A percentile compares a stretch with the other conserved stretches of the same genome.
These are phyloP conservation scores for Ascosphaera acerosa DNA, from an alignment of 2,329 filamentous ascomycete genomes.

Conservation along the genomic window DNA sequence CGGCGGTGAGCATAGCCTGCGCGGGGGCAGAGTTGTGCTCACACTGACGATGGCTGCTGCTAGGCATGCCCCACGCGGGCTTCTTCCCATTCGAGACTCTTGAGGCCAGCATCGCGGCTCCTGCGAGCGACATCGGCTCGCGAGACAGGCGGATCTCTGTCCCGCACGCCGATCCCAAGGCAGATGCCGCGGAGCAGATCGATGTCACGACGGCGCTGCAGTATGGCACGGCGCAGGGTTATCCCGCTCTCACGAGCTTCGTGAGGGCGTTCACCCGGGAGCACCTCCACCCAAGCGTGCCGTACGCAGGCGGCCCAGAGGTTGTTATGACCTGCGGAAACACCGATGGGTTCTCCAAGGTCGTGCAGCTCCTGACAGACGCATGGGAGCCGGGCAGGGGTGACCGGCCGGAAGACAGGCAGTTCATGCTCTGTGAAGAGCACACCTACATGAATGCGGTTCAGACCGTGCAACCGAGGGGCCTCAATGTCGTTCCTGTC, in stretches of 20 bases:
- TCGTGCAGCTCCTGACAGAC: constrained; percentile 48
- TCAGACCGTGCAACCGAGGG: constrained; percentile 37
- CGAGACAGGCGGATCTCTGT: constrained; percentile 32
- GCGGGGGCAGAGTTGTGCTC: background rate
- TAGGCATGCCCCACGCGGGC: constrained; percentile 53
- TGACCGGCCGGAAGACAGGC: constrained; percentile 40
- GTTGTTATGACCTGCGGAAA: constrained; percentile 57
- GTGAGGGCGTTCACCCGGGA: constrained; percentile 53
- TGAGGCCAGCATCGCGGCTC: constrained; percentile 51
- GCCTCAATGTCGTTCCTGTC: constrained; percentile 47
- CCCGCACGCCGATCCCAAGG: constrained; percentile 37
- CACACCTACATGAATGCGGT: constrained; percentile 63
- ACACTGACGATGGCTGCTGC: constrained; percentile 3
- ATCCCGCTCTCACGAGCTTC: constrained; percentile 53
- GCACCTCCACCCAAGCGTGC: constrained; percentile 55
- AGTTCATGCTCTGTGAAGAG: constrained; percentile 54
- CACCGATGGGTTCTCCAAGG: constrained; percentile 67
- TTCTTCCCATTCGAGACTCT: constrained; percentile 85
- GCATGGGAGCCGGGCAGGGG: constrained; percentile 40
- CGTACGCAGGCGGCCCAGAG: constrained; percentile 52
- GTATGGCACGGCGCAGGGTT: constrained; percentile 63
- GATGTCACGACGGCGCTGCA: constrained; percentile 64
- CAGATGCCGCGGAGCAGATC: constrained; percentile 41
- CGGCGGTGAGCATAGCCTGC: constrained; percentile 23
- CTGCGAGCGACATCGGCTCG: constrained; percentile 33